These are phyloP conservation scores for Pleomassaria siparia DNA, from an alignment of 2,329 filamentous ascomycete species.

Conservation along the genomic window DNA sequence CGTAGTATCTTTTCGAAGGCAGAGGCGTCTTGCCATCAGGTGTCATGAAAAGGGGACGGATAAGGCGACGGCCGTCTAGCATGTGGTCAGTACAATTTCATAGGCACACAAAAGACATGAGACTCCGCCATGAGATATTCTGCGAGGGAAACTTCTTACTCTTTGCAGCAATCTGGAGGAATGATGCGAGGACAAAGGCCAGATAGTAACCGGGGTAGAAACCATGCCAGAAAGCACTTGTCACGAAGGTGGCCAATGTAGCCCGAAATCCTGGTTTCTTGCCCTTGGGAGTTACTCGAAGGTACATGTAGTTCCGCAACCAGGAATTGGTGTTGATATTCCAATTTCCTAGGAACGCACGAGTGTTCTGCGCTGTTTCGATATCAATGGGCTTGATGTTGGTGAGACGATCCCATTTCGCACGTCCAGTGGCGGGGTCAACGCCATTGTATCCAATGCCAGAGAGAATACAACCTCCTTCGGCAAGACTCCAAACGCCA, in stretches of 20 bases:
- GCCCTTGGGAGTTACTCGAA: conserved; percentile 90
- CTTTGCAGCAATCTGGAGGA: conserved; percentile 92
- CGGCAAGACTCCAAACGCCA: conserved; percentile 89
- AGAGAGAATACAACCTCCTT: conserved; percentile 90
- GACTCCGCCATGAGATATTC: no score
- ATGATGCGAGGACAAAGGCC: conserved; percentile 82
- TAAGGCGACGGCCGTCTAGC: conserved; percentile 80
- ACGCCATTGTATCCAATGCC: conserved; percentile 94
- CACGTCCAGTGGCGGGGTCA: conserved; percentile 78
- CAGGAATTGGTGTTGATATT: conserved; percentile 99
- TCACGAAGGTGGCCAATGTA: conserved; percentile 89
- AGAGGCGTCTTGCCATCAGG: conserved; percentile 60
- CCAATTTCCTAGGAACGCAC: conserved; percentile 88
- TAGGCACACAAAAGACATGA: no score
- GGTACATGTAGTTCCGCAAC: conserved; percentile 93
- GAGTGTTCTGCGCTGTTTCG: conserved; percentile 90
- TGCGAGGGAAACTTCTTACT: no score
- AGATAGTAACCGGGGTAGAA: conserved; percentile 98
- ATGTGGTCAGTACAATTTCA: conserved; percentile 9
- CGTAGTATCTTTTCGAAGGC: conserved; percentile 82
- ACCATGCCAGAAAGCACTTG: conserved; percentile 96
- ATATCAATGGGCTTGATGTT: conserved; percentile 87
- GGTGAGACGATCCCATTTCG: conserved; percentile 85
- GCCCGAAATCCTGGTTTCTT: conserved; percentile 96
- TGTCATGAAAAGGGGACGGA: conserved; percentile 91